Evolutionary conservation across 345 rosid genomes (phyloP), one percentile per base, ranked within the genome.

Genomic region (Eucalyptus decipiens): DNA sequence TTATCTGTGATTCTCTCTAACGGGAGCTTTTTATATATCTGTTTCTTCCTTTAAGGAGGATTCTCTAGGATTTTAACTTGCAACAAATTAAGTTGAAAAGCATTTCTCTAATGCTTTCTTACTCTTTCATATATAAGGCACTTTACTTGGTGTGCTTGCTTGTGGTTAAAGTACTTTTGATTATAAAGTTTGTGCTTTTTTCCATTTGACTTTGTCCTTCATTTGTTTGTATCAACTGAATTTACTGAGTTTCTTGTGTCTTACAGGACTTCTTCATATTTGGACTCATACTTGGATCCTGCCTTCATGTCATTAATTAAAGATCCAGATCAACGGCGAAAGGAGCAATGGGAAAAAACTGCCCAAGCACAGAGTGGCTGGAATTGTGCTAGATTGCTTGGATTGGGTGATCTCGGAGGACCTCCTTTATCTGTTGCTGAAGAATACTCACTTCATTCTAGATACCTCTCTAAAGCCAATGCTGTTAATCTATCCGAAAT

Each of bases 281-380:
- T 98, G 94, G 99, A 97, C 91, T 93, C 98, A 17, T 97, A 95
- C 92, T 92, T 98, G 95, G 99, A 98, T 96, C 99, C 99, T 52
- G 97, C 99, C 90, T 98, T 98, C 94, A 98, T 98, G 99, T 97
- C 99, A 50, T 91, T 97, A 87, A 96, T 98, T 67, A 98, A 98
- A 93, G 99, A 98, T 94, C 99, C 99, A 80, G 99, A 98, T 93
- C 93, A 96, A 93, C 95, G 97, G 90, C 99, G 98, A 69, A 92
- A 89, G 91, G 99, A 98, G 89, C 99, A 97, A 92, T 98, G 99
- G 99, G 99, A 98, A 93, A 98, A 98, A 91, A 95, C 95, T 90
- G 96, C 99, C 90, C 96, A 95, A 91, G 96, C 98, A 86, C 97
- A 93, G 88, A 92, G 95, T 92, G 97, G 99, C 85, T 97, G 92